Evolutionary conservation across 1,284 basidiomycete species (phyloP).

Genomic region (Dichomitus squalens): DNA sequence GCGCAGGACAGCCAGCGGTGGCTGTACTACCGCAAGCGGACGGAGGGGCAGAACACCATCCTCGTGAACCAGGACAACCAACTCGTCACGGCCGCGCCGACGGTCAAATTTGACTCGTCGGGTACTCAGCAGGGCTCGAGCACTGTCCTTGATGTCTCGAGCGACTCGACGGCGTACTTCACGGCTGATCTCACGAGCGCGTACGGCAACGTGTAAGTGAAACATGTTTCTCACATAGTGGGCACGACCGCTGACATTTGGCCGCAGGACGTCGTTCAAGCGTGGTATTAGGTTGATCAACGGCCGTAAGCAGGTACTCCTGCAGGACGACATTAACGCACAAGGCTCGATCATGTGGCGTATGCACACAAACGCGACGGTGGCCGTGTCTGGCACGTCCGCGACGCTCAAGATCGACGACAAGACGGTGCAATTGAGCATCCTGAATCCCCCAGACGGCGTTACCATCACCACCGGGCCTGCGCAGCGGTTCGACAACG

Average conservation of each 20-base stretch:
- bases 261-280: slow-evolving; percentile 60
- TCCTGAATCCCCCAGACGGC: slow-evolving; percentile 62
- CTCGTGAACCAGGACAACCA: slow-evolving; percentile 83
- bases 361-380: slow-evolving; percentile 91
- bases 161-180: slow-evolving; percentile 84
- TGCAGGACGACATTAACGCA: slow-evolving; percentile 84
- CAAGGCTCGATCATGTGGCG: slow-evolving; percentile 79
- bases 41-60: slow-evolving; percentile 97
- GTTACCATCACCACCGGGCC: slow-evolving; percentile 50
- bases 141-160: slow-evolving; percentile 63
- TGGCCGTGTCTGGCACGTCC: slow-evolving; percentile 54
- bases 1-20: slow-evolving; percentile 72
- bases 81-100: slow-evolving; percentile 73
- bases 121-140: slow-evolving; percentile 80
- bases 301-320: slow-evolving; percentile 85
- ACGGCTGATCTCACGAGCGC: slow-evolving; percentile 79
- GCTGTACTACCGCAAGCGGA: slow-evolving; percentile 95
- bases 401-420: slow-evolving; percentile 68
- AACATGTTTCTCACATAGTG: neutral
- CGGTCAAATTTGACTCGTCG: slow-evolving; percentile 56
- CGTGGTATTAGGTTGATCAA: slow-evolving; percentile 92
- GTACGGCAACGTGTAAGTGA: slow-evolving; percentile 76
- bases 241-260: neutral
- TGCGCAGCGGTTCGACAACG: slow-evolving; percentile 58
- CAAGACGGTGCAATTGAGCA: slow-evolving; percentile 48